Base-by-base conservation (phyloP, 495 filamentous ascomycete genomes). In the Tuber indicum region DNA sequence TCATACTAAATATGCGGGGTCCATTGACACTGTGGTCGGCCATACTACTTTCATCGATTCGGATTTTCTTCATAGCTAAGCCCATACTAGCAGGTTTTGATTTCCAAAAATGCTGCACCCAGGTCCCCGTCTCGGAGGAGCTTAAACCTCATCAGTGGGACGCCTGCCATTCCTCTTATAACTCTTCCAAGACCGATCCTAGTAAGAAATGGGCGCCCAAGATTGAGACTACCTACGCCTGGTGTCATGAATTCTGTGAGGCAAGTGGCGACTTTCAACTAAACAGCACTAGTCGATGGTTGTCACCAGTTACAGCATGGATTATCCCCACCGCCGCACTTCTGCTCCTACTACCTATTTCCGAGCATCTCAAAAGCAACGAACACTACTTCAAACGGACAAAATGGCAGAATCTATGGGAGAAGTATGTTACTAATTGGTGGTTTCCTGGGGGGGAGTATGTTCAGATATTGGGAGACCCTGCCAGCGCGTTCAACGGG, bases 401-500 rank as follows among this genome's bases (percentile, higher is more conserved):
- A 1, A 44, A 32, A 23, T n/a, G n/a, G 1, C 41, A 72, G 17
- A 80, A 80, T 41, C 23, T 76, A 3, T 71, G 73, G 41, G 42
- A 70, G 17, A 77, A 82, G 23, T 79, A 75, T 46, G 44, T 82
- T 52, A 5, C 71, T 23, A 82, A 82, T 47, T 82, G 81, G 81
- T 73, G 77, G 7, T 39, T 76, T 41, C 75, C 81, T 36, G 36
- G 71, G 47, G 9, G 77, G 17, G 80, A 79, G 36, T 82, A 82
- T 43, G 70, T 76, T 19, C 77, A 82, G 72, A 82, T 82, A 26
- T n/a, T 82, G 14, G 81, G 81, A 39, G 81, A 82, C 21, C 81
- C 81, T 12, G 74, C 77, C 43, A 82, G 80, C 21, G 81, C 80
- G 32, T 82, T 82, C 52, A 82, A 79, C 42, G 81, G 81, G 8